Conservation (phyloP, 163 green algal species). For the Scenedesmus sp. region DNA sequence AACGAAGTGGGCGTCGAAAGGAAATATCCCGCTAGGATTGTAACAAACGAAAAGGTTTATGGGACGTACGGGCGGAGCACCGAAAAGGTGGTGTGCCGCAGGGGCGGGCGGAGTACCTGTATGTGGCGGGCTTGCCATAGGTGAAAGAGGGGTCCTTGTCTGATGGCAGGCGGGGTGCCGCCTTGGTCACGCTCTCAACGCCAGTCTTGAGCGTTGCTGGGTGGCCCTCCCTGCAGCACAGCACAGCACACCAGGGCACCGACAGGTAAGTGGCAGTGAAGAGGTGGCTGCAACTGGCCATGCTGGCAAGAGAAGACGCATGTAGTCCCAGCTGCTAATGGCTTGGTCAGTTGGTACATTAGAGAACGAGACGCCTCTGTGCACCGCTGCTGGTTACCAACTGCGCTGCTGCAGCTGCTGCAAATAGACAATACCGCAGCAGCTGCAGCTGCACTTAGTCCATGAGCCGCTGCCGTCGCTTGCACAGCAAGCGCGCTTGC, state of each 20-base stretch:
- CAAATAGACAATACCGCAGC: background rate
- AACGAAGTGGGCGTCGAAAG: background rate
- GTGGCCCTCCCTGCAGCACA: constrained; percentile 36
- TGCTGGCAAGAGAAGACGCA: background rate
- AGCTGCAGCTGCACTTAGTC: no score
- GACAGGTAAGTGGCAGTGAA: background rate
- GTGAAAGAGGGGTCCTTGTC: constrained; percentile 50
- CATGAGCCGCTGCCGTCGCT: no score
- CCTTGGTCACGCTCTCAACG: constrained; percentile 33
- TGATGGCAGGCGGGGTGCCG: constrained; percentile 49
- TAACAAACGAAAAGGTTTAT: background rate
- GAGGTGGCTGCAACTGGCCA: background rate
- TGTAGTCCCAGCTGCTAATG: background rate
- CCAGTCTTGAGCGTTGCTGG: constrained; percentile 44
- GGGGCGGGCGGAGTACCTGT: constrained; percentile 40
- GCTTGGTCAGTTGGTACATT: background rate
- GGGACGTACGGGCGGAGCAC: no score
- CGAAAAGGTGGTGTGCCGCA: background rate
- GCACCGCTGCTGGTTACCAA: background rate
- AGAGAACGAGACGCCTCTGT: no score
- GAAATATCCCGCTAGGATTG: background rate
- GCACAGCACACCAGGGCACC: background rate
- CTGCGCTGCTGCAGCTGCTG: background rate
- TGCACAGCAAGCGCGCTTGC: no score
- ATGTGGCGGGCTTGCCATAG: constrained; percentile 57